Conservation (phyloP, 2,329 filamentous ascomycete species). For the Arthrobotrys conoides region DNA sequence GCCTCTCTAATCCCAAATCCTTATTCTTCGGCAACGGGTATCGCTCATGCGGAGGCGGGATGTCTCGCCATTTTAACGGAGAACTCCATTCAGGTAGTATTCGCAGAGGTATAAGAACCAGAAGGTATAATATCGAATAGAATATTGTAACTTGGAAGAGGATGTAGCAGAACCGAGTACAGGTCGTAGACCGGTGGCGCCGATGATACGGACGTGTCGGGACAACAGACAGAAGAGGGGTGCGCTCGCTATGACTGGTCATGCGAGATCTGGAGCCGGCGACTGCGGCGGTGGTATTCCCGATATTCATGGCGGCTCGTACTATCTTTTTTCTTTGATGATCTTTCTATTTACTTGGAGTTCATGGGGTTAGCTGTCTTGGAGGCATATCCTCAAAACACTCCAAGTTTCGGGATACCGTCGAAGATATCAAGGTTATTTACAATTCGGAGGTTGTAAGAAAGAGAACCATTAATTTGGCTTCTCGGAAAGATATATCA, state of each 20-base stretch:
- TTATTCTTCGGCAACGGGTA: constrained; percentile 50
- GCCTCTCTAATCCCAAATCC: constrained; percentile 28
- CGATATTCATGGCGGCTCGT: constrained; percentile 29
- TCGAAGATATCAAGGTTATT: not conserved
- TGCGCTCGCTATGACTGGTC: constrained; percentile 25
- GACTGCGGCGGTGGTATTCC: constrained; percentile 35
- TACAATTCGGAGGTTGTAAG: not conserved
- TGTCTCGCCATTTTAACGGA: constrained; percentile 36
- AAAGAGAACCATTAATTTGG: constrained; percentile 4
- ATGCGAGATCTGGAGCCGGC: constrained; percentile 32
- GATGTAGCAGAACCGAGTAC: constrained; percentile 50
- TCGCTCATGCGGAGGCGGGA: constrained; percentile 42
- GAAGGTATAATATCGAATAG: constrained; percentile 51
- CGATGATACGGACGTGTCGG: constrained; percentile 32
- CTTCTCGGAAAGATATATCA: not conserved
- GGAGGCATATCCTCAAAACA: constrained; percentile 26
- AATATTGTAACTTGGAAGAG: constrained; percentile 53
- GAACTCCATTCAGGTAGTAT: constrained; percentile 39
- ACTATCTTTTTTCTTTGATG: not conserved
- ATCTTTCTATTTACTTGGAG: constrained; percentile 8
- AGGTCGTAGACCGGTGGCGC: constrained; percentile 37
- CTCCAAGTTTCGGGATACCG: not conserved
- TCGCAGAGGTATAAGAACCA: constrained; percentile 44
- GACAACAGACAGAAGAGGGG: constrained; percentile 39
- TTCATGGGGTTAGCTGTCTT: not conserved